These are phyloP conservation scores for Scheffersomyces cryptocercus DNA, from an alignment of 1,139 yeast genomes.

Conservation along the genomic window DNA sequence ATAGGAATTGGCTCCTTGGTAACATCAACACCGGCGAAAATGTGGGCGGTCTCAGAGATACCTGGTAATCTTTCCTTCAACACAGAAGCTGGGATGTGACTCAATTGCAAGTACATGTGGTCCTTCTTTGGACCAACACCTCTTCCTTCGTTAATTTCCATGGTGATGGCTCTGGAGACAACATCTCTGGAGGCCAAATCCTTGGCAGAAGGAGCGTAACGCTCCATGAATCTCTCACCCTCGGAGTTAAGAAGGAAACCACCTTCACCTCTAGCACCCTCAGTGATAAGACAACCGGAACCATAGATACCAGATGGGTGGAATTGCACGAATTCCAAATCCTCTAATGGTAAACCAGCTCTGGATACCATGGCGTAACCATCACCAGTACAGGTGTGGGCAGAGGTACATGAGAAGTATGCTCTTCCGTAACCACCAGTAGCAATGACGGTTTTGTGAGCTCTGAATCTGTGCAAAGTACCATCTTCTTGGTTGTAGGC, in stretches of 20 bases:
- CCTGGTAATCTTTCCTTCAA: conserved; percentile 97
- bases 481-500: conserved; percentile 99
- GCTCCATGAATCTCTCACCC: conserved; percentile 99
- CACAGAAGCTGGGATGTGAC: conserved; percentile 90
- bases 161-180: conserved; percentile 95
- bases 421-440: conserved; percentile 99
- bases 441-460: conserved; percentile 94
- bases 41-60: conserved; percentile 97
- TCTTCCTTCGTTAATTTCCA: conserved; percentile 98
- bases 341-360: conserved; percentile 98
- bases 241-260: conserved; percentile 93
- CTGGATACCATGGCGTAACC: conserved; percentile 98
- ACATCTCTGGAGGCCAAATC: conserved; percentile 98
- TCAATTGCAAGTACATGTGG: conserved; percentile 92
- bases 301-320: conserved; percentile 99
- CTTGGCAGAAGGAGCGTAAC: conserved; percentile 98
- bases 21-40: conserved; percentile 98
- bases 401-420: conserved; percentile 97
- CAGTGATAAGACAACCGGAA: conserved; percentile 97
- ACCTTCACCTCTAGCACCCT: conserved; percentile 99
- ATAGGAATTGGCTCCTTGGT: conserved; percentile 99
- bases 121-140: conserved; percentile 98
- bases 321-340: conserved; percentile 97
- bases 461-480: conserved; percentile 95
- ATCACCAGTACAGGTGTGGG: conserved; percentile 99